Base-by-base conservation (phyloP, 495 filamentous ascomycete species). In the Lasiosphaeria hispida region DNA sequence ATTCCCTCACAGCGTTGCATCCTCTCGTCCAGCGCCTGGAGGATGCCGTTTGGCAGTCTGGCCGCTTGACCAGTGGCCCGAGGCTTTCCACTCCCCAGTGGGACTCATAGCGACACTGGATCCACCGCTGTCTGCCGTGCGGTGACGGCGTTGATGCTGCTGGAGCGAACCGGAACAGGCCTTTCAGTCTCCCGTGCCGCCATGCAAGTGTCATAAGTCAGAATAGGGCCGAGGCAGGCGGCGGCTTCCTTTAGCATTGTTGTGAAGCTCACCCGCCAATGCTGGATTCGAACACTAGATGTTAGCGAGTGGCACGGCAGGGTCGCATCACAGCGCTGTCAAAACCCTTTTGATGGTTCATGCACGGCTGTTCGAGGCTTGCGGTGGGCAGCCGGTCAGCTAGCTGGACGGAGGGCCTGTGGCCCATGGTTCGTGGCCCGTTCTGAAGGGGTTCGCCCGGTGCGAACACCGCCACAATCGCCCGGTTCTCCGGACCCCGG, bases 401-500 rank as follows among this genome's bases (percentile, higher is more conserved):
- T 33, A 42, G 35, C 58, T 51, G 42, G 50, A 55, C 42, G 44
- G 42, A 47, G 23, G 41, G 38, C 33, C 36, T 18, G n/a, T n/a
- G n/a, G n/a, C n/a, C n/a, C n/a, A n/a, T n/a, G n/a, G n/a, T n/a
- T n/a, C n/a, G n/a, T n/a, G n/a, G n/a, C n/a, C n/a, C n/a, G n/a
- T n/a, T n/a, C n/a, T n/a, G n/a, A n/a, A n/a, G n/a, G n/a, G n/a
- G n/a, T n/a, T n/a, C n/a, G n/a, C n/a, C n/a, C n/a, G n/a, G n/a
- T n/a, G n/a, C n/a, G n/a, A n/a, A n/a, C n/a, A n/a, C n/a, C n/a
- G n/a, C n/a, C n/a, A n/a, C n/a, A 11, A 8, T 4, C 14, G 19
- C 38, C 54, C 53, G 63, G 60, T 53, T 23, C 39, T 42, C 23
- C 57, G 52, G 58, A 43, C 57, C 44, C 61, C n/a, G 43, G 45